Evolutionary conservation across 768 basidiomycete species (phyloP).

Genomic region (Hypholoma sublateritium): DNA sequence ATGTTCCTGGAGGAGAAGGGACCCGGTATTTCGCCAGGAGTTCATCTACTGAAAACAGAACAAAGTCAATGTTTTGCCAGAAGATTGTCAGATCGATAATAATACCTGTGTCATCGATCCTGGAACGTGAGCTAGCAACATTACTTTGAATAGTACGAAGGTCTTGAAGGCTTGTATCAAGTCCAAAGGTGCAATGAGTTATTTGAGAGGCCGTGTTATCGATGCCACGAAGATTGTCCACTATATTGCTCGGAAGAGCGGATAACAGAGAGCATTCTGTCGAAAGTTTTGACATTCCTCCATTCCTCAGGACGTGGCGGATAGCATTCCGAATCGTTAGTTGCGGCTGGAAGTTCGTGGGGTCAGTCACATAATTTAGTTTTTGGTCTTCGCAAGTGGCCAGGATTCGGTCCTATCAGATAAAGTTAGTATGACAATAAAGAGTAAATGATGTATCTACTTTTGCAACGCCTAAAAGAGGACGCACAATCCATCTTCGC

Average conservation of each 20-base stretch:
- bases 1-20: conserved; percentile 51
- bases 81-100: conserved; percentile 1
- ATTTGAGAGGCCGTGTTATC: conserved; percentile 27
- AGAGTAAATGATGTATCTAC: conserved; percentile 31
- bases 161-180: conserved; percentile 30
- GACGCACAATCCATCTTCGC: conserved; percentile 68
- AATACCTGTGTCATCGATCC: conserved; percentile 47
- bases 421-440: conserved; percentile 5
- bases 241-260: conserved; percentile 29
- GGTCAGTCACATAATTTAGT: conserved; percentile 63
- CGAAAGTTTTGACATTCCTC: not conserved
- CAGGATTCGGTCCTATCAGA: conserved; percentile 69
- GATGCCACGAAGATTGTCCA: conserved; percentile 31
- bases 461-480: conserved; percentile 68
- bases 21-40: conserved; percentile 33
- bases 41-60: conserved; percentile 40
- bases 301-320: conserved; percentile 37
- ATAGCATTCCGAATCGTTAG: conserved; percentile 74
- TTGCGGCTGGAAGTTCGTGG: conserved; percentile 73
- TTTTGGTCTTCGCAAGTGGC: conserved; percentile 69
- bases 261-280: conserved; percentile 8
- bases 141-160: conserved; percentile 36
- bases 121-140: conserved; percentile 35
- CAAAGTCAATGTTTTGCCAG: conserved; percentile 7
- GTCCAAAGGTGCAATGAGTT: conserved; percentile 30